Evolutionary conservation across 192 early-diverging fungal genomes (phyloP).

Genomic region (Coemansia sp.): DNA sequence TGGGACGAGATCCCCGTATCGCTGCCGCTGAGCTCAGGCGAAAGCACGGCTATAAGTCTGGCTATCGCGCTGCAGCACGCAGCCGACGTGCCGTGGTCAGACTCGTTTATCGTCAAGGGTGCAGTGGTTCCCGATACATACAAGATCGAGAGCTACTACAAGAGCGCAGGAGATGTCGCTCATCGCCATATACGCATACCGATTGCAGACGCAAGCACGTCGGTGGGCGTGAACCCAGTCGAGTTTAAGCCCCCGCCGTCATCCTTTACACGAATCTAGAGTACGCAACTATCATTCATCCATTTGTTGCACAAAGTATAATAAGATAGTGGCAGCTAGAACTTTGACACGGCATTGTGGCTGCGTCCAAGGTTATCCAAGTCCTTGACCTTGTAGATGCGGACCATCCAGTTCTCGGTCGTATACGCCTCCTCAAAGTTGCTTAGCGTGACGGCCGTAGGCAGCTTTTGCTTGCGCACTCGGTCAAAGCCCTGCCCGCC

Average conservation of each 20-base stretch:
- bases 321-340: conserved; percentile 4
- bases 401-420: conserved; percentile 96
- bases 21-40: conserved; percentile 50
- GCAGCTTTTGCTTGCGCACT: conserved; percentile 79
- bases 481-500: conserved; percentile 78
- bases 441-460: conserved; percentile 76
- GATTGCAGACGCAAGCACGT: conserved; percentile 5
- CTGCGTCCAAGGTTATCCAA: conserved; percentile 89
- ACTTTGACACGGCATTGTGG: conserved; percentile 24
- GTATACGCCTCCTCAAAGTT: conserved; percentile 95
- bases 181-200: conserved; percentile 11
- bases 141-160: conserved; percentile 22
- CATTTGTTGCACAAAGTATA: not conserved
- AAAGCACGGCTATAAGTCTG: conserved; percentile 19
- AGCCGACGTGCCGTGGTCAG: conserved; percentile 37
- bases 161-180: not conserved
- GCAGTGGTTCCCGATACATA: conserved; percentile 10
- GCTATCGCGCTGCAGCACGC: conserved; percentile 12
- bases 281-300: not conserved
- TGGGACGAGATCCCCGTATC: conserved; percentile 28
- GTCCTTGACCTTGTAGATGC: conserved; percentile 98
- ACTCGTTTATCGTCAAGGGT: conserved; percentile 23
- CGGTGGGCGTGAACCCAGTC: conserved; percentile 29
- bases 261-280: conserved; percentile 24
- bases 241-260: conserved; percentile 40